Evolutionary conservation across 2,329 filamentous ascomycete genomes (phyloP).

Genomic region (Penicillium sp.): DNA sequence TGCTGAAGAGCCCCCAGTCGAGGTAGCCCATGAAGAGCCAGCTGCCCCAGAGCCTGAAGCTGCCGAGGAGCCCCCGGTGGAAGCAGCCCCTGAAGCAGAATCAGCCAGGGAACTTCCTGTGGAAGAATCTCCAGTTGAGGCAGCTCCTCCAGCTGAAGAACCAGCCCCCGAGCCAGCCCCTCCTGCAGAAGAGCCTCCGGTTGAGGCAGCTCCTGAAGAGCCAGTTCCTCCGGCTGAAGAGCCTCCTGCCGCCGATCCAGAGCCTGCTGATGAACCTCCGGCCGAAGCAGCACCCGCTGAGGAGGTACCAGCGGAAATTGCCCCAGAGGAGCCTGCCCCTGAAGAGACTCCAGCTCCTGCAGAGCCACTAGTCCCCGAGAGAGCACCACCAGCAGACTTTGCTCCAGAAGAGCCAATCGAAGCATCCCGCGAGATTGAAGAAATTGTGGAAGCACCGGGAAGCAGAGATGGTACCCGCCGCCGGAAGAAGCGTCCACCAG

Average conservation of each 20-base stretch:
- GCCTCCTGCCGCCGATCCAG: neutral
- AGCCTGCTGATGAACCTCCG: constrained; percentile 5
- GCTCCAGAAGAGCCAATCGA: constrained; percentile 10
- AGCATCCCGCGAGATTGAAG: neutral
- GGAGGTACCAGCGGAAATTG: neutral
- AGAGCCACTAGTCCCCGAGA: neutral
- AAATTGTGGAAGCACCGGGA: constrained; percentile 1
- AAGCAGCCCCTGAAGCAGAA: neutral
- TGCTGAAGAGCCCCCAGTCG: constrained; percentile 14
- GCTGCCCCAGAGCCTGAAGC: constrained; percentile 1
- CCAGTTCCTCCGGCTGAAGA: constrained; percentile 3
- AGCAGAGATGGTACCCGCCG: constrained; percentile 16
- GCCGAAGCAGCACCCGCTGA: neutral
- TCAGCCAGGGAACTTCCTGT: neutral
- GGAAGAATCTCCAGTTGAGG: constrained; percentile 8
- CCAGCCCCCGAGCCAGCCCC: neutral
- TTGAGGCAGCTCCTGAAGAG: neutral
- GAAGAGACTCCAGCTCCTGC: neutral
- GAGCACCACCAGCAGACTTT: constrained; percentile 3
- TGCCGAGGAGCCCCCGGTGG: neutral
- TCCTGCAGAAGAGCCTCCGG: neutral
- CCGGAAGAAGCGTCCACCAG: constrained; percentile 33
- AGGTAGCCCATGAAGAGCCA: constrained; percentile 10
- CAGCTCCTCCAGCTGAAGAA: no score
- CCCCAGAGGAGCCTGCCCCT: neutral